Conservation (phyloP, 306 rosid species). For the Acmispon strigosus region DNA sequence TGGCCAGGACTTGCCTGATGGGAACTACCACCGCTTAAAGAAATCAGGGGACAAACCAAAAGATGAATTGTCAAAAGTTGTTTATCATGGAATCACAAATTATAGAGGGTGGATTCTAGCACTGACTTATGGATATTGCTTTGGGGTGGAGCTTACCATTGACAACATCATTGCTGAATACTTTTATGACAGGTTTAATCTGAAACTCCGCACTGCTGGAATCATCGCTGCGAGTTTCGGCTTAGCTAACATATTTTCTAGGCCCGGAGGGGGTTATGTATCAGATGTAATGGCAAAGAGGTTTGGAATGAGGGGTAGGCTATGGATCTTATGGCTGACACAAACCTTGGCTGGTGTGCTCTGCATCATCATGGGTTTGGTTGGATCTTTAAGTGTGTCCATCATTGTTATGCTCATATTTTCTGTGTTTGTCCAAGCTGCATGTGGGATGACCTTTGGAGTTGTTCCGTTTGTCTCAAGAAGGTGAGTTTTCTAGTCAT, state of each 20-base stretch:
- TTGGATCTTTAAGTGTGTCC: constrained; percentile 44
- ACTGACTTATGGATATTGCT: constrained; percentile 76
- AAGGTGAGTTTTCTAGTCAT: constrained; percentile 37
- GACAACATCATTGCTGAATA: constrained; percentile 85
- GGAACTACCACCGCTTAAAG: constrained; percentile 45
- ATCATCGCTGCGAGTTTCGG: constrained; percentile 75
- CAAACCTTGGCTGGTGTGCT: constrained; percentile 69
- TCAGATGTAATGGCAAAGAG: constrained; percentile 55
- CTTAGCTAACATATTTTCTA: constrained; percentile 53
- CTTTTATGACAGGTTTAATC: constrained; percentile 64
- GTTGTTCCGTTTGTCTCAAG: constrained; percentile 88
- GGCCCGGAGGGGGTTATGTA: constrained; percentile 73
- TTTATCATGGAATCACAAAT: constrained; percentile 45
- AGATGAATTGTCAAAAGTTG: constrained; percentile 48
- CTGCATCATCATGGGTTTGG: constrained; percentile 54
- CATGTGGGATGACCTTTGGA: constrained; percentile 93
- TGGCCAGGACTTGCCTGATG: constrained; percentile 79
- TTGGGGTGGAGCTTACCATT: constrained; percentile 74
- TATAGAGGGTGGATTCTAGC: constrained; percentile 89
- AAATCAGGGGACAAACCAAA: constrained; percentile 58
- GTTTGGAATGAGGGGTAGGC: constrained; percentile 85
- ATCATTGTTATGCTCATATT: constrained; percentile 64
- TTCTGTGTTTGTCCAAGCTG: constrained; percentile 76
- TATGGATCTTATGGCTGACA: constrained; percentile 67
- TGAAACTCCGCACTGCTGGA: constrained; percentile 70